phyloP scores from a whole-genome alignment of 345 rosid genomes.

The Dipteronia dyeriana region DNA sequence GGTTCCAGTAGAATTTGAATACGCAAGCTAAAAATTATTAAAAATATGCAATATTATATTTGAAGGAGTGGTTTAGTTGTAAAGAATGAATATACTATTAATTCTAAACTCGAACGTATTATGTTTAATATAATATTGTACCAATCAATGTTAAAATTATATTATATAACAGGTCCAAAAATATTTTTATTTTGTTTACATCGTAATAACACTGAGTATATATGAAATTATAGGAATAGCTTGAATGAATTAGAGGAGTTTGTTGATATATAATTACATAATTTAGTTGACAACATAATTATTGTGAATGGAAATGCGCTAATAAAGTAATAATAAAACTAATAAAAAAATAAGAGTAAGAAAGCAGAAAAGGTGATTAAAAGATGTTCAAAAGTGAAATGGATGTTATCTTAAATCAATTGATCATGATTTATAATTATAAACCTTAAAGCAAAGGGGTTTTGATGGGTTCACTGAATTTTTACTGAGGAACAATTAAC shows the following conservation, averaged over 20 bases:
- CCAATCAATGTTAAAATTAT: no score
- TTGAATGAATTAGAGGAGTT: no score
- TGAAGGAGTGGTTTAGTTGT: not conserved
- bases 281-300: not conserved
- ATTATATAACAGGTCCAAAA: not conserved
- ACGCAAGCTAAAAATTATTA: not conserved
- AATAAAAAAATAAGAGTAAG: not conserved
- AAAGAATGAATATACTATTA: not conserved
- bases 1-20: not conserved
- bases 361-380: not conserved
- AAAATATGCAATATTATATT: not conserved
- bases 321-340: not conserved
- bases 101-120: not conserved
- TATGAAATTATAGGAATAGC: no score
- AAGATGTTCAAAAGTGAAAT: not conserved
- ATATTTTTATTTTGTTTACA: not conserved
- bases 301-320: constrained; percentile 12
- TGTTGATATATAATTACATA: no score
- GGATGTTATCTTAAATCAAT: not conserved
- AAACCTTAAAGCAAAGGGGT: not conserved
- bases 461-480: not conserved
- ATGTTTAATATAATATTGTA: no score
- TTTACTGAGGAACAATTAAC: not conserved
- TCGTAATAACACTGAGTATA: not conserved
- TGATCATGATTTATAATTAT: not conserved